Base-by-base conservation (phyloP, 2,329 filamentous ascomycete genomes). In the Aotearoamyces nothofagi region DNA sequence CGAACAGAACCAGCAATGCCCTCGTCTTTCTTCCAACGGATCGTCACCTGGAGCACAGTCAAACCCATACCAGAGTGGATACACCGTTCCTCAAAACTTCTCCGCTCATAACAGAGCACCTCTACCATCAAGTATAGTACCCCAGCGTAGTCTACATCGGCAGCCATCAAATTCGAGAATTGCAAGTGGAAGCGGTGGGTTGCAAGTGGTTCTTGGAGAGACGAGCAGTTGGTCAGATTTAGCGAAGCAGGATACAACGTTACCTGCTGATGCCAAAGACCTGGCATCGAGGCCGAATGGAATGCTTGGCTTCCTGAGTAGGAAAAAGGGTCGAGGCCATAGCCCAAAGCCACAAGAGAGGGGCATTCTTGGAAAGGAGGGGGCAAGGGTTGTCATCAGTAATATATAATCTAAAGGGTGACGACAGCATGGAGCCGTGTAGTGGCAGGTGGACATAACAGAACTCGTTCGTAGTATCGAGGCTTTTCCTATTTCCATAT, bases 281-380 rank as follows among this genome's bases (percentile, higher is more conserved):
- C 58, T 56, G 34, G 60, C 56, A 40, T 58, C 66, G 34, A 56
- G 66, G 39, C 69, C 73, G n/a, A 73, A 76, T 11, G 82, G 86
- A 29, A 87, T 94, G 66, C 77, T 96, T 39, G 81, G 83, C 2
- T 92, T 98, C 52, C 61, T 96, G 35, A 81, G 70, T 39, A 67
- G 86, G 45, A 93, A 92, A 58, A 93, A 82, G 59, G 83, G 86
- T 15, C 66, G 86, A 38, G 83, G 84, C 31, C 75, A 84, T 53
- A 94, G 84, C 50, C 90, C 90, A 2, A 94, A 93, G 57, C 86
- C 86, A 15, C 87, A 83, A 52, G 86, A 96, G 56, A 70, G 83
- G 31, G 90, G 90, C 33, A 86, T 98, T 5, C 50, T 98, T 33
- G 90, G 90, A 33, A 96, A 96, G 50, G 86, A 96, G 51, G 90